Base-by-base conservation (phyloP, 2,329 filamentous ascomycete genomes). In the Colletotrichum siamense region DNA sequence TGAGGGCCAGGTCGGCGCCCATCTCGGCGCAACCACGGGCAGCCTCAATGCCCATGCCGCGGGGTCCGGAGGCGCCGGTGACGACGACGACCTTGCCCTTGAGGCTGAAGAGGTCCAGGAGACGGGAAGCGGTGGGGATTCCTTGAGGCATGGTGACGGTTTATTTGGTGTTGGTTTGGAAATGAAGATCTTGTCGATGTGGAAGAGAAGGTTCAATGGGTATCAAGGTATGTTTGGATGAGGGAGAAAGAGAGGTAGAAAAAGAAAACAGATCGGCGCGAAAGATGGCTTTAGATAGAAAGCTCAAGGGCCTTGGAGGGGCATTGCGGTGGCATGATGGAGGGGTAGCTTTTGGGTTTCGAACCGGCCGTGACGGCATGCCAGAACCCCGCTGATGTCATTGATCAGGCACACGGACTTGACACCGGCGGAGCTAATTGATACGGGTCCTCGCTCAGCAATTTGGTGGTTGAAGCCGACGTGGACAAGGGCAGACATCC, bases 1-100 rank as follows among this genome's bases (percentile, higher is more conserved):
- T 96, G 80, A 95, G 90, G 81, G 92, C 93, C 52, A 95, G 86
- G 80, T 94, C 89, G 77, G 93, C 93, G 62, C 94, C 94, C 81
- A 94, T 91, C 85, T 95, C 94, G 64, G 93, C 93, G 68, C 92
- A 90, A 44, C 91, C 93, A n/a, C 93, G 89, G 18, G 93, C 93
- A 10, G 94, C 92, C 76, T 92, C 90, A 32, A 94, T 90, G 77
- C 94, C 94, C 84, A 95, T 94, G 77, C 94, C 94, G 44, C 91
- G 91, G 72, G 94, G 90, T 12, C 92, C 92, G 39, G 91, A 94
- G 15, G 93, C 93, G 75, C 94, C 94, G 6, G 93, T 93, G 77
- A 95, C 87, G 79, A 95, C 91, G 79, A 94, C 91, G 67, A 94
- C 94, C 85, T 94, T 94, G 80, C 93, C 93, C 85, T 94, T 94